phyloP scores from a whole-genome alignment of 176 grass and related monocot genomes.

The Thinopyrum elongatum region DNA sequence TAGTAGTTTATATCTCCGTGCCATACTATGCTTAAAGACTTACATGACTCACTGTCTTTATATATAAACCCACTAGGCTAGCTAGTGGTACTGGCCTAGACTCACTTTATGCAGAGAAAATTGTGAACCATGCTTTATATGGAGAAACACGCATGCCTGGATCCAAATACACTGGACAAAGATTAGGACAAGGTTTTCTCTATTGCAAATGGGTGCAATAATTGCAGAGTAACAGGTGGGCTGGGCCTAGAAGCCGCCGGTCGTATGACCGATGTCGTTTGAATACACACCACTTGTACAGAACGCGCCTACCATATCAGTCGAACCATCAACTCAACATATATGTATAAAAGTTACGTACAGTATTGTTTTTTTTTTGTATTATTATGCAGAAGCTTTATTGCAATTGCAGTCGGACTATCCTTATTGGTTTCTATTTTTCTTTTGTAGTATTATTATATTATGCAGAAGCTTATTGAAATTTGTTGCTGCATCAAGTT shows the following conservation, averaged over 20 bases:
- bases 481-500: too few species aligned
- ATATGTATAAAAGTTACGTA: too few species aligned
- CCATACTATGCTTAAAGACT: neutral
- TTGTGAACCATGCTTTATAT: neutral
- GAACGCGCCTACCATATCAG: neutral
- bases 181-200: neutral
- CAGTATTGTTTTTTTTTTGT: too few species aligned
- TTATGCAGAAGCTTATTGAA: too few species aligned
- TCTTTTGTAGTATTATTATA: too few species aligned
- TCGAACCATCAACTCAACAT: neutral
- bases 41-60: neutral
- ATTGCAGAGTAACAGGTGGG: neutral
- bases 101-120: neutral
- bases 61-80: neutral
- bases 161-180: neutral
- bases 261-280: neutral
- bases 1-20: neutral
- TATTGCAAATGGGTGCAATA: neutral
- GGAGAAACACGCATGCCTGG: neutral
- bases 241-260: neutral
- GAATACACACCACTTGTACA: neutral
- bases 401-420: too few species aligned
- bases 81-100: neutral
- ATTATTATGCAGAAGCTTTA: too few species aligned
- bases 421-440: too few species aligned